Conservation (phyloP, 2,329 filamentous ascomycete species). For the Nigrospora osmanthi region DNA sequence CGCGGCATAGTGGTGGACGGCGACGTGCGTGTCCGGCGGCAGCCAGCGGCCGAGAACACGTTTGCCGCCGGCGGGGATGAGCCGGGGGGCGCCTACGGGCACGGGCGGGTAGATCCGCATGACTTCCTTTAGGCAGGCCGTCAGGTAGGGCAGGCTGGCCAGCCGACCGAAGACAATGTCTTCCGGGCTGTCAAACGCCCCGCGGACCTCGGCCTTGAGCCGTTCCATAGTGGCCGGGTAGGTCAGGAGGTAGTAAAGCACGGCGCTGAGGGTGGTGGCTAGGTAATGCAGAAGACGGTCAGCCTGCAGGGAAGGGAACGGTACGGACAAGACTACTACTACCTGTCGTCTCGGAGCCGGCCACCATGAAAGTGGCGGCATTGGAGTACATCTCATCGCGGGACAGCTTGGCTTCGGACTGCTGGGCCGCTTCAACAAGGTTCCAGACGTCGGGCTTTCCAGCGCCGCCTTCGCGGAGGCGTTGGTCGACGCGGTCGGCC, state of each 20-base stretch:
- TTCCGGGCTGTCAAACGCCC: conserved; percentile 9
- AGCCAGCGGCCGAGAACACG: conserved; percentile 10
- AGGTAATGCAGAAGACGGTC: neutral
- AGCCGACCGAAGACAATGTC: conserved; percentile 19
- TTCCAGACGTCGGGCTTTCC: conserved; percentile 14
- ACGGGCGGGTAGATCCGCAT: conserved; percentile 15
- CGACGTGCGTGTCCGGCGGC: conserved; percentile 9
- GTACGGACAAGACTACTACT: neutral
- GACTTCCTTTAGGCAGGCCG: conserved; percentile 16
- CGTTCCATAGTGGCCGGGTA: conserved; percentile 13
- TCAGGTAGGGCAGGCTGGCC: conserved; percentile 13
- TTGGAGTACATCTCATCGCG: conserved; percentile 9
- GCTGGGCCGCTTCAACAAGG: conserved; percentile 9
- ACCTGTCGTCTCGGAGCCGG: conserved; percentile 6
- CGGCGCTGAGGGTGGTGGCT: conserved; percentile 25
- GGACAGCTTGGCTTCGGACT: conserved; percentile 4
- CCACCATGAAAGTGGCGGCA: conserved; percentile 7
- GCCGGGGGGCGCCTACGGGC: conserved; percentile 10
- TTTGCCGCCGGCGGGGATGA: conserved; percentile 14
- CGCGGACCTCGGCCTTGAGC: conserved; percentile 16
- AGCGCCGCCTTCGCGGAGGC: conserved; percentile 12
- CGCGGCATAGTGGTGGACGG: conserved; percentile 9
- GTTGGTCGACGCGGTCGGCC: conserved; percentile 16
- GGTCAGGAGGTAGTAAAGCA: conserved; percentile 16
- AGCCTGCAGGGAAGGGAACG: conserved; percentile 14